Conservation (phyloP, 495 filamentous ascomycete species). For the Trichocladium uniseriatum region DNA sequence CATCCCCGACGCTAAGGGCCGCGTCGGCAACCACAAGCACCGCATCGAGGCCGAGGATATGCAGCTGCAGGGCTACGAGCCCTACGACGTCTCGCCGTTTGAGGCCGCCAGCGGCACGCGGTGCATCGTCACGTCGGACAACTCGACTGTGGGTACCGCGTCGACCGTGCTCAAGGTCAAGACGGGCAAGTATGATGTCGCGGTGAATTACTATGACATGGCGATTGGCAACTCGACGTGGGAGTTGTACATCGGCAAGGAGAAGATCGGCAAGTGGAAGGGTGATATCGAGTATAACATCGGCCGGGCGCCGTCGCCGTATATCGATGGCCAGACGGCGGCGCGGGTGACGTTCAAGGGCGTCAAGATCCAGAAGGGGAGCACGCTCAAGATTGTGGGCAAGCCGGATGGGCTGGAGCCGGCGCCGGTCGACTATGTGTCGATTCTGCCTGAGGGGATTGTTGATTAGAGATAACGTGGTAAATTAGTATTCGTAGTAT, state of each 20-base stretch:
- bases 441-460: conserved; percentile 48
- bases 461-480: conserved; percentile 39
- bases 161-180: conserved; percentile 35
- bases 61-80: conserved; percentile 45
- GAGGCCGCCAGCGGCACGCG: conserved; percentile 41
- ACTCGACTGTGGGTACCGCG: conserved; percentile 43
- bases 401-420: conserved; percentile 49
- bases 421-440: conserved; percentile 59
- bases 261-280: conserved; percentile 45
- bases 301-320: conserved; percentile 46
- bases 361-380: conserved; percentile 44
- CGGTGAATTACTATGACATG: conserved; percentile 58
- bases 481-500: no score
- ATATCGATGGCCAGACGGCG: conserved; percentile 55
- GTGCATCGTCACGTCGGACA: conserved; percentile 23
- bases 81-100: conserved; percentile 42
- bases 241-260: conserved; percentile 43
- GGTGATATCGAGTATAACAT: conserved; percentile 49
- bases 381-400: conserved; percentile 51
- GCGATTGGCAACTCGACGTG: conserved; percentile 40
- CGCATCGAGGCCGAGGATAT: conserved; percentile 59
- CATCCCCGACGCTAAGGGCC: conserved; percentile 45
- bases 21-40: conserved; percentile 51
- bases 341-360: conserved; percentile 49
- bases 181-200: conserved; percentile 51